Base-by-base conservation (phyloP, 148 eudicot species). In the Rhododendron kiyosumense region DNA sequence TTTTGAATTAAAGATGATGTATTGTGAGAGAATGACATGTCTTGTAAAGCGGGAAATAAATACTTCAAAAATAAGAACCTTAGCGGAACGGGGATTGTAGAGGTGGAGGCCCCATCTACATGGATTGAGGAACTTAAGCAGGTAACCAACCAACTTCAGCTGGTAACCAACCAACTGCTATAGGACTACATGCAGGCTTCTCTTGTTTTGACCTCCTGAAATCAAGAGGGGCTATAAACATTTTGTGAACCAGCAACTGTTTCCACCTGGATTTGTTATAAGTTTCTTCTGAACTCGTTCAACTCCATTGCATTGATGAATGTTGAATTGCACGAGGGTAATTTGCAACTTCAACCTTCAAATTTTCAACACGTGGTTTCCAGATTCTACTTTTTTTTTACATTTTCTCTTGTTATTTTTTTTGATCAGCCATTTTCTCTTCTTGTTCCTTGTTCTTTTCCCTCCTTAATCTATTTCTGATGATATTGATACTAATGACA, bases 401-500 rank as follows among this genome's bases (percentile, higher is more conserved):
- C 28, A 10, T 34, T 41, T 18, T 57, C 7, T 43, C 32, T 74
- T 54, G n/a, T 17, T 83, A 59, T 73, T 86, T 41, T 41, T 41
- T 41, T 41, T 41, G 45, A 41, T 41, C 45, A 41, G 7, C 45
- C 45, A 41, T 41, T 41, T 41, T 41, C 45, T 41, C 43, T 41
- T 6, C 8, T 41, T 41, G 45, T 41, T 79, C n/a, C 46, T 84
- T 36, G 86, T 71, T 78, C 78, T 86, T n/a, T 83, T 43, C 43
- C 11, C 43, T 54, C 15, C 52, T 74, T 45, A 7, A 84, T 84
- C 18, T 74, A 48, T 14, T 71, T 32, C 41, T 86, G 84, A 83
- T 84, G 28, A 28, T 22, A 74, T 34, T 52, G 24, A 17, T 20
- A 17, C 84, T 85, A 48, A 36, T 89, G 89, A 80, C 96, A 96